These are phyloP conservation scores for Exsudoporus frostii DNA, from an alignment of 768 basidiomycete genomes.

Conservation along the genomic window DNA sequence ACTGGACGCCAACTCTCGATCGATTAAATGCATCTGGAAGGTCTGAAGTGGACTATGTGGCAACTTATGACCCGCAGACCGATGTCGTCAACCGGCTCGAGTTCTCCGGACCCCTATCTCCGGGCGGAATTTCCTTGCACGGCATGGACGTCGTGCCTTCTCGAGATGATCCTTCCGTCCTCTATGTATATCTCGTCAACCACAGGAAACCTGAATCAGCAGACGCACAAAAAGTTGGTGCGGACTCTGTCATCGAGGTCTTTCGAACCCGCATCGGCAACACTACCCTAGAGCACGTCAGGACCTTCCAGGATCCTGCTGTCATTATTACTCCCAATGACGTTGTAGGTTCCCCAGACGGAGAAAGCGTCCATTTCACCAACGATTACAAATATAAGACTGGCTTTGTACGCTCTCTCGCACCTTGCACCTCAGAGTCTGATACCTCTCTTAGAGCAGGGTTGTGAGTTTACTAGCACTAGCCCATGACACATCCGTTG, in stretches of 20 bases:
- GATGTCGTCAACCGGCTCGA: conserved; percentile 44
- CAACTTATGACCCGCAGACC: conserved; percentile 53
- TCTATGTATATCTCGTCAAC: conserved; percentile 71
- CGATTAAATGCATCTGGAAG: conserved; percentile 36
- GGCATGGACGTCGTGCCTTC: conserved; percentile 70
- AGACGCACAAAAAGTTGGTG: conserved; percentile 46
- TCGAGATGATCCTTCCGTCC: conserved; percentile 40
- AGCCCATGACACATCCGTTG: conserved; percentile 46
- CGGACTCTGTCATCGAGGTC: conserved; percentile 69
- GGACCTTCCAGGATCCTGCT: conserved; percentile 50
- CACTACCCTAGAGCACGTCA: conserved; percentile 46
- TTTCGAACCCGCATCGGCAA: conserved; percentile 53
- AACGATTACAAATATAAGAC: conserved; percentile 61
- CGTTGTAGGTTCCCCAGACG: conserved; percentile 61
- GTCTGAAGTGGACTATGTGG: conserved; percentile 52
- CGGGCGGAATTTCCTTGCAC: conserved; percentile 50
- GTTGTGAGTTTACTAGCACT: conserved; percentile 30
- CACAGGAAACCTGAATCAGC: conserved; percentile 53
- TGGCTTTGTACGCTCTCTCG: conserved; percentile 43
- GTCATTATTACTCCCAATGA: conserved; percentile 68
- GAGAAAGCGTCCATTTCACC: conserved; percentile 64
- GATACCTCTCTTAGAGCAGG: conserved; percentile 16
- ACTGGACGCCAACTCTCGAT: conserved; percentile 51
- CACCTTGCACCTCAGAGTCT: not conserved
- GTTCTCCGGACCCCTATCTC: conserved; percentile 36